Evolutionary conservation across 1,284 basidiomycete genomes (phyloP).

Genomic region (Apiotrichum porosum): DNA sequence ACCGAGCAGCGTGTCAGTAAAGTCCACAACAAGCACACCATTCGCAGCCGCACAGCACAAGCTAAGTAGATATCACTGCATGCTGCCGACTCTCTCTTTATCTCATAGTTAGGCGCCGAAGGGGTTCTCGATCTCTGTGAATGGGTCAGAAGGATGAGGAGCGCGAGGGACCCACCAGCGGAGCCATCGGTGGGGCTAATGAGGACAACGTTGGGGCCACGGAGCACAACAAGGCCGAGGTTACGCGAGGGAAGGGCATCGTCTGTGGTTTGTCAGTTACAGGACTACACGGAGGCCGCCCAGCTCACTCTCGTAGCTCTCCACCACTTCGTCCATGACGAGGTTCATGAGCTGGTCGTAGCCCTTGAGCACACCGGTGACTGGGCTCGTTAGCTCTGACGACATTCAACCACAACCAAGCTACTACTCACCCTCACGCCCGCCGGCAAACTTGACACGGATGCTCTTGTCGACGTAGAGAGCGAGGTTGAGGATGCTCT

Average conservation of each 20-base stretch:
- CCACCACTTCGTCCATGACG: constrained; percentile 54
- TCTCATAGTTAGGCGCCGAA: constrained; percentile 23
- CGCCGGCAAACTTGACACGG: constrained; percentile 93
- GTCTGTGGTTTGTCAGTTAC: constrained; percentile 57
- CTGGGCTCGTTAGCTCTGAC: constrained; percentile 50
- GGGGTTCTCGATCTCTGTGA: constrained; percentile 47
- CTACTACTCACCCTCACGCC: constrained; percentile 70
- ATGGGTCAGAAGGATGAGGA: not conserved
- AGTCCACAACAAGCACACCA: not conserved
- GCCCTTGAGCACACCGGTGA: constrained; percentile 87
- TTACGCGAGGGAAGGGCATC: constrained; percentile 59
- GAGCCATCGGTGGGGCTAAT: constrained; percentile 89
- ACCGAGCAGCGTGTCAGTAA: too few species aligned
- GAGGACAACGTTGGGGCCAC: constrained; percentile 87
- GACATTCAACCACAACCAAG: too few species aligned
- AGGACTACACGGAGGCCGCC: not conserved
- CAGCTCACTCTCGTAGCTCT: constrained; percentile 48
- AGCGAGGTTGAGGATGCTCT: constrained; percentile 91
- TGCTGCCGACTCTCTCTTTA: not conserved
- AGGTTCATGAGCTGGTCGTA: constrained; percentile 96
- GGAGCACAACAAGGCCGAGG: constrained; percentile 78
- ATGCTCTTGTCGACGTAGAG: constrained; percentile 91
- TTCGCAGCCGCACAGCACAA: not conserved
- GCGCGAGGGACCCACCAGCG: constrained; percentile 50
- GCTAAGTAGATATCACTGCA: not conserved